These are phyloP conservation scores for Chlorella sp. DNA, from an alignment of 139 green algal species.

Conservation along the genomic window DNA sequence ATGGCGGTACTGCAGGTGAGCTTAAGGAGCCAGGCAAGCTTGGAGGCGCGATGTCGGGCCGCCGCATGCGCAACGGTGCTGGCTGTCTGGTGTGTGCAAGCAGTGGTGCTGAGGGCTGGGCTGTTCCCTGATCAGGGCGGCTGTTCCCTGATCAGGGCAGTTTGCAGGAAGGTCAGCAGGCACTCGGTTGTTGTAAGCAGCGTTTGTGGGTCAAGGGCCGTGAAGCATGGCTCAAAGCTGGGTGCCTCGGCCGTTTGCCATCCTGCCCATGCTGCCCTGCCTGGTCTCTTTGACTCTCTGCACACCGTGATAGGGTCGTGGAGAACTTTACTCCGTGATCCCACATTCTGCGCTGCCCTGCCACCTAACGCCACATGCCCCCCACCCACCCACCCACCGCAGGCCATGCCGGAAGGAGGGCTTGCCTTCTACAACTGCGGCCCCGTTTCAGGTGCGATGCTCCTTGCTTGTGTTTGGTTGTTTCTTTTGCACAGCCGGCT, in stretches of 20 bases:
- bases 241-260: too few species aligned
- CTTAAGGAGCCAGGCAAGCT: not conserved
- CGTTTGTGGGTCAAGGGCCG: too few species aligned
- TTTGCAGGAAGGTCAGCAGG: too few species aligned
- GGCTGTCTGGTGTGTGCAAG: too few species aligned
- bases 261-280: not conserved
- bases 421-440: constrained; percentile 90
- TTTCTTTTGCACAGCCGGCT: not conserved
- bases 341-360: too few species aligned
- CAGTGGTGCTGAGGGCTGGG: too few species aligned
- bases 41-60: constrained; percentile 67
- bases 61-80: constrained; percentile 62
- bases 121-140: too few species aligned
- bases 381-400: constrained; percentile 1
- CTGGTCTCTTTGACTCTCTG: too few species aligned
- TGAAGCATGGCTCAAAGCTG: too few species aligned
- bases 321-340: too few species aligned
- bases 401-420: constrained; percentile 69
- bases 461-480: not conserved
- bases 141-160: too few species aligned
- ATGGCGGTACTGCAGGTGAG: constrained; percentile 54
- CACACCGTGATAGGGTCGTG: not conserved
- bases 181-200: too few species aligned
- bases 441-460: constrained; percentile 50
- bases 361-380: not conserved